Evolutionary conservation across 108 stramenopile genomes (phyloP), one percentile per base, ranked within the genome.

Genomic region (Pseudonitzschia multistriata): DNA sequence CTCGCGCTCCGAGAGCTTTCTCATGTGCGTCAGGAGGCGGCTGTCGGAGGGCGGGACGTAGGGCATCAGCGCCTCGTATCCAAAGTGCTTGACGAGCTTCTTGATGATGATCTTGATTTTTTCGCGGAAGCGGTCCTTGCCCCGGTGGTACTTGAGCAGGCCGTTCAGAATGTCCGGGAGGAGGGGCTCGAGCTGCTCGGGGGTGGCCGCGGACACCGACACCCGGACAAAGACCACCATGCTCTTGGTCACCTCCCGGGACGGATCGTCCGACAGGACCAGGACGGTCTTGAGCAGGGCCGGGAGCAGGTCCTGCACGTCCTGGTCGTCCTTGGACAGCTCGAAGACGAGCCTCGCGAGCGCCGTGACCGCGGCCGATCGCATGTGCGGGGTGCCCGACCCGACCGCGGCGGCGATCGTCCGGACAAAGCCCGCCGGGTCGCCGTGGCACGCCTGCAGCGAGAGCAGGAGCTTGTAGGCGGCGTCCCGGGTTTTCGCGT

Each of bases 61-160:
- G 10, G 82, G 86, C 57, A 81, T 82, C 71, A 97, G 71, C 6
- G 62, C 48, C 17, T 94, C 95, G 70, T 84, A 92, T 5, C 95
- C 97, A 65, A 90, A 96, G 21, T 83, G 64, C 13, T 92, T 78
- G 50, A 95, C 89, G 1, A 97, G 88, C 66, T 94, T 94, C 79
- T 95, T 94, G 29, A 97, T 78, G 49, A 97, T 93, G 57, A 97
- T 92, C 67, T 96, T 96, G 78, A 96, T 96, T 69, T 96, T 96
- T 10, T 86, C 79, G 10, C 96, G 85, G 66, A 96, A 96, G 25
- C 93, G 70, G 67, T 85, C 91, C 73, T 90, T 93, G 13, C 85
- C 84, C 27, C 80, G 78, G 55, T 90, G 88, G 62, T 89, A 93
- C 45, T 83, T 85, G 80, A 95, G 85, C 50, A 97, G 50, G 3